A percentile compares a stretch with the other conserved stretches of the same genome.
These are phyloP conservation scores for Physaria fendleri DNA, from an alignment of 345 rosid species.

Conservation along the genomic window DNA sequence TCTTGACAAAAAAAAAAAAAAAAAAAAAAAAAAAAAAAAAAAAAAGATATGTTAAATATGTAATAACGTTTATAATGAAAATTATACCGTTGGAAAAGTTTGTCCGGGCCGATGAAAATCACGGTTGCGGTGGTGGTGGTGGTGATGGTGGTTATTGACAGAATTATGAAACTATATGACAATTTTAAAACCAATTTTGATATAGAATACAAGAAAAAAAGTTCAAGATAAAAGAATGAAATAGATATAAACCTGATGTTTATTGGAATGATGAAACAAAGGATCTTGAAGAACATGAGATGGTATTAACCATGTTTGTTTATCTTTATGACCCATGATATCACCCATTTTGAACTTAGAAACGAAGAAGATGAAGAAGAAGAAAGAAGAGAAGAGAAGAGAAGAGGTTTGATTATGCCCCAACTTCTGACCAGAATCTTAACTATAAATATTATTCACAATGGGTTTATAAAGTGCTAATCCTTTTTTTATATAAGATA, in stretches of 20 bases:
- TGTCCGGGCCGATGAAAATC: conserved; percentile 6
- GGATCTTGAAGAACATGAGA: conserved; percentile 47
- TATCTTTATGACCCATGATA: conserved; percentile 41
- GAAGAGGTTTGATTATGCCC: conserved; percentile 29
- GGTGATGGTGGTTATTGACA: conserved; percentile 2
- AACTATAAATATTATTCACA: conserved; percentile 41
- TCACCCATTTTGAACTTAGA: conserved; percentile 30
- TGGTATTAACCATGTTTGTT: conserved; percentile 41
- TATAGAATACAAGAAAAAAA: no score
- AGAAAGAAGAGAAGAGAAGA: no score
- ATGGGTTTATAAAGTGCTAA: conserved; percentile 20
- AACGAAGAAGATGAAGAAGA: conserved; percentile 20
- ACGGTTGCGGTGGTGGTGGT: background rate
- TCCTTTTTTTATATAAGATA: background rate
- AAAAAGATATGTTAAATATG: no score
- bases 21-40: no score
- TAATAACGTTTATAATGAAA: no score
- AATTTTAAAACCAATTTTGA: background rate
- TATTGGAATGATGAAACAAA: conserved; percentile 25
- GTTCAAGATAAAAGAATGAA: background rate
- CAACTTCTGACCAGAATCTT: conserved; percentile 75
- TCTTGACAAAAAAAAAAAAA: no score
- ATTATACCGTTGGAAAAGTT: conserved; percentile 8
- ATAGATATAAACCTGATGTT: conserved; percentile 19
- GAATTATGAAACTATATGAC: background rate